These are phyloP conservation scores for Hericium rajendrae DNA, from an alignment of 768 basidiomycete genomes.

Conservation along the genomic window DNA sequence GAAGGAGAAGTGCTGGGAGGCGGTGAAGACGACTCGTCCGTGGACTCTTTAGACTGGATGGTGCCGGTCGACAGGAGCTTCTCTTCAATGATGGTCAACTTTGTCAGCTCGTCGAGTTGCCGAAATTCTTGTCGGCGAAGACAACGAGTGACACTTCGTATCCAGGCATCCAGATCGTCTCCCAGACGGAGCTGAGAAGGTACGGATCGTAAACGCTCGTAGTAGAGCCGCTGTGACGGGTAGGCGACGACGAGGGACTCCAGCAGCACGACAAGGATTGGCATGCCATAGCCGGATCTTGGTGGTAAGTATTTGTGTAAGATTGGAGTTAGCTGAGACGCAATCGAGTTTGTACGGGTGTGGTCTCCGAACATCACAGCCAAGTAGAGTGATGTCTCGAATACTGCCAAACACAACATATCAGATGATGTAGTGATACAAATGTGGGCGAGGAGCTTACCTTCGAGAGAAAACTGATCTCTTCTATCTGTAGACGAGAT, in stretches of 20 bases:
- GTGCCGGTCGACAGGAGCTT: too few relatives aligned
- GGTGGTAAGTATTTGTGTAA: not conserved
- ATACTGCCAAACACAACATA: conserved; percentile 32
- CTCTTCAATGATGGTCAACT: not conserved
- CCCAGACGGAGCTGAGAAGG: not conserved
- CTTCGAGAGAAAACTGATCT: conserved; percentile 61
- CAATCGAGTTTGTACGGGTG: not conserved
- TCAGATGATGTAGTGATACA: not conserved
- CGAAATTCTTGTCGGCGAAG: not conserved
- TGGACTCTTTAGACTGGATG: too few relatives aligned
- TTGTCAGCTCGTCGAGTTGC: not conserved
- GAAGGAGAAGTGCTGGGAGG: not conserved
- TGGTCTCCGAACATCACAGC: not conserved
- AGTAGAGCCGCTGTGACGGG: not conserved
- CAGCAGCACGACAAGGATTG: not conserved
- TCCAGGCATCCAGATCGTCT: not conserved
- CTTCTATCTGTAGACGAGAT: conserved; percentile 48
- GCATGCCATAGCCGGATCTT: not conserved
- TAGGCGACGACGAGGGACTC: not conserved
- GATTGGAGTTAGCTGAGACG: not conserved
- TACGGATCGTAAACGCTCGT: not conserved
- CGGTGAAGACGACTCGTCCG: not conserved
- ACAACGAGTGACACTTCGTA: not conserved
- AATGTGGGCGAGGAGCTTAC: conserved; percentile 25
- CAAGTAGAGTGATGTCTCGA: conserved; percentile 46